These are phyloP conservation scores for Tulasnella sp. DNA, from an alignment of 768 basidiomycete genomes.

Conservation along the genomic window DNA sequence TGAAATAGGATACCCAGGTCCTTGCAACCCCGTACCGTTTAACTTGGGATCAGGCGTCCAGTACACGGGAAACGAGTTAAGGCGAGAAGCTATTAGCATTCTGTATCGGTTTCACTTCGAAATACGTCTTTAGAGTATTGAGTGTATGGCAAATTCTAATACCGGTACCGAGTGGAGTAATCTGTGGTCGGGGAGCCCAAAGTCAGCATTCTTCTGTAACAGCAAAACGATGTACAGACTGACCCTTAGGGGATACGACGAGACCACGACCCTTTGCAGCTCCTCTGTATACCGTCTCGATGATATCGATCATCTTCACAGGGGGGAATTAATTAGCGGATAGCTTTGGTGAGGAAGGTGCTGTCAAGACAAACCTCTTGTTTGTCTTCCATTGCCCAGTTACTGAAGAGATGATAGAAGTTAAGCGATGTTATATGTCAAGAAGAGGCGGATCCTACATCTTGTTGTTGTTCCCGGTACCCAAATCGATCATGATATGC, in stretches of 20 bases:
- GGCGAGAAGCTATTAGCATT: no score
- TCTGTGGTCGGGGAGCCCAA: slow-evolving; percentile 33
- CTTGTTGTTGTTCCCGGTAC: slow-evolving; percentile 99
- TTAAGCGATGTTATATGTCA: not conserved
- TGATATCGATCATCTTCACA: slow-evolving; percentile 82
- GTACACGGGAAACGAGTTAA: no score
- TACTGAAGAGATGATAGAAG: slow-evolving; percentile 40
- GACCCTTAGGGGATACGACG: slow-evolving; percentile 92
- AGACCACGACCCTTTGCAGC: slow-evolving; percentile 97
- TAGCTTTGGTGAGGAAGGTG: no score
- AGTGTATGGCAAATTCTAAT: no score
- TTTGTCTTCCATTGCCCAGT: slow-evolving; percentile 98
- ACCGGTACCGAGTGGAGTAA: slow-evolving; percentile 74
- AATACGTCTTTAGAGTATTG: no score
- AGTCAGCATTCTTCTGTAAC: not conserved
- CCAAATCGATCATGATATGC: slow-evolving; percentile 99
- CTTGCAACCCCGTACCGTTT: no score
- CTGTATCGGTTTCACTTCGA: no score
- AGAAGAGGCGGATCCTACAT: slow-evolving; percentile 50
- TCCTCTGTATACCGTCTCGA: slow-evolving; percentile 96
- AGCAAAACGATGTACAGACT: slow-evolving; percentile 20
- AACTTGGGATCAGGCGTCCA: no score
- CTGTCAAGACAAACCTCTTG: slow-evolving; percentile 56
- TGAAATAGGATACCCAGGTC: no score
- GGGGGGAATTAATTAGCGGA: not conserved